Evolutionary conservation across 768 basidiomycete genomes (phyloP), one percentile per base, ranked within the genome.

Genomic region (Russula sp.): DNA sequence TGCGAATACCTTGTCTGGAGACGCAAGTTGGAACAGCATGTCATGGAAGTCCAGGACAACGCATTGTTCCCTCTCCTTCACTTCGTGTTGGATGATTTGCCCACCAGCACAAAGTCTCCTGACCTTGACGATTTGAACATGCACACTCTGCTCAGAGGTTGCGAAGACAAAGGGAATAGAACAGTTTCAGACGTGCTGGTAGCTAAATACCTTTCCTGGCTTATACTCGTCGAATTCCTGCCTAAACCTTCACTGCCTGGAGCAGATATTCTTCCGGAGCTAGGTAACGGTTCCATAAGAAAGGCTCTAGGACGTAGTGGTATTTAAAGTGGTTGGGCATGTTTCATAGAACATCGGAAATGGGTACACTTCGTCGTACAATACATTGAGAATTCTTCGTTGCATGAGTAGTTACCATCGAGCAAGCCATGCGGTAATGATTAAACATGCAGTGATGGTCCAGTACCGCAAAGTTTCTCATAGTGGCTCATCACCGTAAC

Each of bases 41-140:
- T 96, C 49, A 87, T 97, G 79, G 89, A 93, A 58, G 84, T 82
- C 8, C 91, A 95, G 71, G 96, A 98, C 73, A 98, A 99, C 66
- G 97, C 97, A 2, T 80, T 99, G 47, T 98, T 95, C 83, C 97
- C 97, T 3, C 77, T 99, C 10, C 81, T 99, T 18, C 96, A 99
- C 74, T 98, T 98, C 67, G 97, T 98, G 29, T 77, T 99, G 35
- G 97, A 98, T 71, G 97, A 99, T 73, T 79, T 99, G 20, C 97
- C 97, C 5, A 97, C 95, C 29, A 93, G 90, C 70, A 98, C 96
- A 29, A 97, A 95, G 73, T 85, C 93, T 0, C 91, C 97, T 2
- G 87, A 90, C 65, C 77, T 98, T 52, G 90, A 96, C 70, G 92
- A 97, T 70, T 71, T 79, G 22, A 97, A 96, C 71, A 95, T 93